Base-by-base conservation (phyloP, 306 rosid species). In the Cicer judaicum region DNA sequence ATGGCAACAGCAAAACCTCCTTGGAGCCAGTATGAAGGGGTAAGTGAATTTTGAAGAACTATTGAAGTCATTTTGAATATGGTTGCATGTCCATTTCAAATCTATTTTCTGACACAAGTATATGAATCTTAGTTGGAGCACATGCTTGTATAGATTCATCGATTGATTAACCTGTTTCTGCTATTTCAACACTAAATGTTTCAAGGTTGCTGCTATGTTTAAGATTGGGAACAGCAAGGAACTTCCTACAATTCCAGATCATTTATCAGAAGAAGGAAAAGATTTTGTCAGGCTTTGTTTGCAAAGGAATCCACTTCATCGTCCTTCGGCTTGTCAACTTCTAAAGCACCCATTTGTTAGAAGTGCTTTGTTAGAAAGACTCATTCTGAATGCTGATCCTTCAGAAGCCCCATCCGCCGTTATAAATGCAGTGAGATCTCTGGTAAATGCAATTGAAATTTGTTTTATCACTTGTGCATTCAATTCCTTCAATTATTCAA, bases 21-120 rank as follows among this genome's bases (percentile, higher is more conserved):
- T 65, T 93, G 98, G 98, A 87, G 96, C 81, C 97, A 93, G 78
- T 88, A 85, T 68, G 98, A 93, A 88, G 97, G 98, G 89, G 98
- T 92, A 72, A 84, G 88, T 82, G 76, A 63, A 40, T 50, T 74
- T 64, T 46, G 66, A 56, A 46, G 64, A 52, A 42, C 39, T 67
- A 60, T 66, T 77, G 18, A 72, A 48, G 64, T 48, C 43, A 65
- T 55, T 64, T 60, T 52, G 61, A 53, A 73, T 59, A 40, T 12
- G 56, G 44, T 64, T 60, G 39, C 74, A 55, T 79, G 21, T 83
- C 59, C 77, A 59, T 83, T 82, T 84, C 81, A 40, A 40, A 68
- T 60, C 60, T 77, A 65, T 84, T 66, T 62, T 78, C n/a, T 21
- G 44, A 43, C 40, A 8, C 21, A 54, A 50, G 43, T 34, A 48